phyloP scores from a whole-genome alignment of 805 yeast species.

The Priceomyces castillae region DNA sequence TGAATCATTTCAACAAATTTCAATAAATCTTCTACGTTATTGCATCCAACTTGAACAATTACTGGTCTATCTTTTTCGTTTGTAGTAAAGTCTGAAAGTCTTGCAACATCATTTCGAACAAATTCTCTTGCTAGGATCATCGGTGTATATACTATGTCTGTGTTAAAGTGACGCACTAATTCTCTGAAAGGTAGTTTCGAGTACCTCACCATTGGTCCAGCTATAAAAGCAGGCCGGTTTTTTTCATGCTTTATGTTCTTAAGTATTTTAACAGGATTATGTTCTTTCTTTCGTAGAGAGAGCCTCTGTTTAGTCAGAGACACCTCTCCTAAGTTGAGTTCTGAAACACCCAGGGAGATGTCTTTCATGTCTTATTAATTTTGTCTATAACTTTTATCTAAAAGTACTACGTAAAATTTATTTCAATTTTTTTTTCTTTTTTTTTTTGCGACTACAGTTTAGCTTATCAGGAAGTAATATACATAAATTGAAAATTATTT shows the following conservation, averaged over 20 bases:
- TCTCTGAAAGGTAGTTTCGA: slow-evolving; percentile 91
- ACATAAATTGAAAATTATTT: slow-evolving; percentile 11
- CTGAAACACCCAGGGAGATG: neutral
- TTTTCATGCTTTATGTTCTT: slow-evolving; percentile 19
- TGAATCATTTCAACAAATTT: slow-evolving; percentile 85
- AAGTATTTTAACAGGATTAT: slow-evolving; percentile 36
- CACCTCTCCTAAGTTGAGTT: neutral
- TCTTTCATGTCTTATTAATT: neutral
- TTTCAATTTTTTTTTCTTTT: too few relatives aligned
- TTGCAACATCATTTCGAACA: slow-evolving; percentile 77
- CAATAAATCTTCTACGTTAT: slow-evolving; percentile 75
- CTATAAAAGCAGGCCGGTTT: slow-evolving; percentile 38
- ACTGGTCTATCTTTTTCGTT: slow-evolving; percentile 66
- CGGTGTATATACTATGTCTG: slow-evolving; percentile 88
- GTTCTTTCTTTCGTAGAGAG: slow-evolving; percentile 18
- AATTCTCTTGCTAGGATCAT: slow-evolving; percentile 96
- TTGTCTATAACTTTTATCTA: neutral
- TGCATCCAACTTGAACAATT: slow-evolving; percentile 88
- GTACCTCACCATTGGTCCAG: slow-evolving; percentile 97
- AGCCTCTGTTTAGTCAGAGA: slow-evolving; percentile 6
- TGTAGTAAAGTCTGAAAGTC: slow-evolving; percentile 82
- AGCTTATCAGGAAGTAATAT: slow-evolving; percentile 2
- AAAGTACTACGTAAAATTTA: neutral
- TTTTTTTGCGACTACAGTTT: too few relatives aligned
- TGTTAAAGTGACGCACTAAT: slow-evolving; percentile 61